Base-by-base conservation (phyloP, 495 filamentous ascomycete genomes). In the Pseudoneurospora amorphoporcata region DNA sequence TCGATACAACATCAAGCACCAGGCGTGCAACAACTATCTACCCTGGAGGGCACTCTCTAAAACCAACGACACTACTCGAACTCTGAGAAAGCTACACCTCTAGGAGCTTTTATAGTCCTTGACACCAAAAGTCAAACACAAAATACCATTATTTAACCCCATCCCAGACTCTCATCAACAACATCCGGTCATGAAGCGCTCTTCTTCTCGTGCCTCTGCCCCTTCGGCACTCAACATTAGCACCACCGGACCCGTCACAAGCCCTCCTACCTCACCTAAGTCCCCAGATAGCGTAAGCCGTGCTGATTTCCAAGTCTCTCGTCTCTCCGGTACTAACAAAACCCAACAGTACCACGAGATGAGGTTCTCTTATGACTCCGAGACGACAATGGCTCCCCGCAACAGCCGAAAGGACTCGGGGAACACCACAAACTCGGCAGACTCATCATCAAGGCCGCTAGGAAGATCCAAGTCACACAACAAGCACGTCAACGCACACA, bases 401-500 rank as follows among this genome's bases (percentile, higher is more conserved):
- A 43, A 61, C 69, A 70, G 39, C 70, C 68, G 76, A 72, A 74
- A 74, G 75, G 61, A 58, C 23, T 71, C 70, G 16, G 72, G 75
- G 23, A 23, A 14, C 14, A 68, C 47, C 29, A 68, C 71, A 19
- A 71, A 39, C 53, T 61, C 69, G 3, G 32, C 72, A 0, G 53
- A 37, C 12, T 8, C 29, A 65, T 42, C 41, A 42, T 65, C 53
- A 65, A 65, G 14, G 53, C 47, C 47, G 4, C 29, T 65, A 17
- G 29, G 53, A 3, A 35, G 12, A 65, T 16, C 23, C 29, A 65
- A 37, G 53, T 65, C 53, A 1, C 53, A 65, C 53, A 70, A 43
- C 40, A 65, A 35, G 38, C 77, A 78, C 53, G 73, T 78, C 73
- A 82, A 82, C 61, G 80, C 78, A 61, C 68, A 82, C 75, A 81